Percentiles rank a stretch among this genome's conserved stretches.
Conservation (phyloP, 768 basidiomycete genomes). For the Russula griseocarnosa region DNA sequence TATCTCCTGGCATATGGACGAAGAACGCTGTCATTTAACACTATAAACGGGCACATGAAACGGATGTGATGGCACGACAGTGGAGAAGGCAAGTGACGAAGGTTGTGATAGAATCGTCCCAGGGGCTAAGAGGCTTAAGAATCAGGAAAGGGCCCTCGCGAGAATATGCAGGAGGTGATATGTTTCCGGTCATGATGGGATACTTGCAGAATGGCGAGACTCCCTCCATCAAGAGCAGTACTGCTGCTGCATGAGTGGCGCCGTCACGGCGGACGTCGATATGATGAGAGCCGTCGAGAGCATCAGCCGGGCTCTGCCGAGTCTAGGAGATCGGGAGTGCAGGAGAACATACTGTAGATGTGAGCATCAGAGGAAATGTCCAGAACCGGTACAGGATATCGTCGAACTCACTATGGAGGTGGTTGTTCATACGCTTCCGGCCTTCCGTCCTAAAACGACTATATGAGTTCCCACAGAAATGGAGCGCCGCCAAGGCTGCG, state of each 20-base stretch:
- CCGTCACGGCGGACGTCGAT: background rate
- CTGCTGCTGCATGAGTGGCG: slow-evolving; percentile 15
- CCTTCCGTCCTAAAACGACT: slow-evolving; percentile 9
- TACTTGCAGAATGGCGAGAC: slow-evolving; percentile 5
- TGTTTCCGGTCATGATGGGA: slow-evolving; percentile 6
- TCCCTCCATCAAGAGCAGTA: slow-evolving; percentile 12
- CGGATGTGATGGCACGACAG: background rate
- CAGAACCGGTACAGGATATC: background rate
- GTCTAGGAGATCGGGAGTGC: background rate
- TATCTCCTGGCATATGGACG: slow-evolving; percentile 10
- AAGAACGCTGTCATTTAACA: slow-evolving; percentile 7
- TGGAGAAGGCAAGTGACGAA: background rate
- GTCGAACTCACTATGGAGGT: background rate
- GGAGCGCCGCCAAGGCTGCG: background rate
- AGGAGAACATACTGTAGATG: too few relatives aligned
- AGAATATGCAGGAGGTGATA: slow-evolving; percentile 7
- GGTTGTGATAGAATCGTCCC: background rate
- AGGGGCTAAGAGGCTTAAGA: slow-evolving; percentile 12
- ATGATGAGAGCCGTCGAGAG: slow-evolving; percentile 5
- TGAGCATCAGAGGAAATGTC: background rate
- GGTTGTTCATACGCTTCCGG: background rate
- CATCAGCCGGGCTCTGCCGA: background rate
- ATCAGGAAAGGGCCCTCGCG: slow-evolving; percentile 15
- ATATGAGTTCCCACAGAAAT: slow-evolving; percentile 6
- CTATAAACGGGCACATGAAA: background rate